A percentile compares a stretch with the other conserved stretches of the same genome.
Evolutionary conservation across 768 basidiomycete genomes (phyloP).

Genomic region (Amanita thiersii): DNA sequence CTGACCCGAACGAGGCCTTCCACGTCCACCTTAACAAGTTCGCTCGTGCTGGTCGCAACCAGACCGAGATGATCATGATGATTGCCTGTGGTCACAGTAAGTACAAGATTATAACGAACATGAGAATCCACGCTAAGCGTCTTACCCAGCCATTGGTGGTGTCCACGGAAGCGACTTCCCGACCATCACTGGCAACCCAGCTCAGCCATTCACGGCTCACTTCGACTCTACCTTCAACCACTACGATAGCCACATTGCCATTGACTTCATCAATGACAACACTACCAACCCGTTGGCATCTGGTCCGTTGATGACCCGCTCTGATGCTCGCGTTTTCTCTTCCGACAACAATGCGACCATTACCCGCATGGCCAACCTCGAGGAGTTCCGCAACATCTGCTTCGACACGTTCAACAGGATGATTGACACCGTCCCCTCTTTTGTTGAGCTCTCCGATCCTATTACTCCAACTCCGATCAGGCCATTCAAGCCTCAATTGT

Average conservation of each 20-base stretch:
- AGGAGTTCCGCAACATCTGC: conserved; percentile 1
- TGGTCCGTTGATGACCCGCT: background rate
- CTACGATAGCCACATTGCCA: conserved; percentile 1
- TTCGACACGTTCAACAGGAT: background rate
- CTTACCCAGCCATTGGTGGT: conserved; percentile 18
- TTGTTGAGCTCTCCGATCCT: background rate
- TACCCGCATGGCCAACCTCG: background rate
- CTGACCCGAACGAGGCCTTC: conserved; percentile 18
- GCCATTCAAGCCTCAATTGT: conserved; percentile 1
- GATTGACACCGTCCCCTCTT: background rate
- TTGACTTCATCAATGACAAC: conserved; percentile 3
- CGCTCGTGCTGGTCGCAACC: conserved; percentile 19
- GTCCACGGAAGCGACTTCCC: conserved; percentile 22
- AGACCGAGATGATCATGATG: conserved; percentile 23
- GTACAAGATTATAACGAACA: background rate
- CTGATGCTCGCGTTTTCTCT: conserved; percentile 3
- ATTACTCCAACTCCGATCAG: conserved; percentile 4
- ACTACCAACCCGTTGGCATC: conserved; percentile 2
- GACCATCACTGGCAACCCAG: background rate
- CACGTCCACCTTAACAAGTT: conserved; percentile 18
- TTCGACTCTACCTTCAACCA: conserved; percentile 6
- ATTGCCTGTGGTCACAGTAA: conserved; percentile 24
- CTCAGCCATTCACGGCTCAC: background rate
- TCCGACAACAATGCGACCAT: conserved; percentile 1
- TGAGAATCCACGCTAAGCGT: background rate